A percentile compares a stretch with the other conserved stretches of the same genome.
phyloP scores from a whole-genome alignment of 306 rosid genomes.

The Medicago truncatula region MtrunA17r5.0-ANR NC_053042.1:28892001-28892500 shows the following conservation, averaged over 20 bases:
- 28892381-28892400: slow-evolving; percentile 14
- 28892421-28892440: slow-evolving; percentile 32
- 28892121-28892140: neutral
- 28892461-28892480: slow-evolving; percentile 63
- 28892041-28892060: neutral
- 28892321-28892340: slow-evolving; percentile 23
- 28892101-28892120: neutral
- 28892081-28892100: neutral
- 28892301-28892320: slow-evolving; percentile 34
- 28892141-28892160: neutral
- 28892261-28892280: slow-evolving; percentile 9
- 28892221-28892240: too few species aligned
- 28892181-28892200: neutral
- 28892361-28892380: slow-evolving; percentile 9
- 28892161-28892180: neutral
- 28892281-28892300: slow-evolving; percentile 15
- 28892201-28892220: neutral
- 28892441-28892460: slow-evolving; percentile 27
- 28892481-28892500: slow-evolving; percentile 69
- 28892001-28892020: neutral
- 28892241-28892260: neutral
- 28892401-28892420: slow-evolving; percentile 29
- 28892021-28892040: neutral
- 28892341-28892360: slow-evolving; percentile 12
- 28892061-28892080: neutral